Conservation (phyloP, 2,329 filamentous ascomycete species). For the Hypoxylon rubiginosum region DNA sequence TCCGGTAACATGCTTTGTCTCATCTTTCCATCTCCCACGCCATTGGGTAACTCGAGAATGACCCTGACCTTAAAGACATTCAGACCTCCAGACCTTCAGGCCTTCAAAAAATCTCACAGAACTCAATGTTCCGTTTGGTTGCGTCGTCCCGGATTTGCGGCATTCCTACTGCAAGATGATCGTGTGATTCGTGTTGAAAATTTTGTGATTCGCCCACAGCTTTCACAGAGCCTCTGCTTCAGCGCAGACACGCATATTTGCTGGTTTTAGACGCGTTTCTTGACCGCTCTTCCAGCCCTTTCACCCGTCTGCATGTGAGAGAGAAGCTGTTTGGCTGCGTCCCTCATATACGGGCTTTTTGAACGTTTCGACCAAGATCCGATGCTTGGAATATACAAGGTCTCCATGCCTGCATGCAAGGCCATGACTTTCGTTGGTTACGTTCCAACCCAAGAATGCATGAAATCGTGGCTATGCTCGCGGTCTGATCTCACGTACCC, state of each 20-base stretch:
- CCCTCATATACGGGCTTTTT: slow-evolving; percentile 12
- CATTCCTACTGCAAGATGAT: slow-evolving; percentile 42
- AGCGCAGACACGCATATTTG: slow-evolving; percentile 23
- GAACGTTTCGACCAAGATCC: slow-evolving; percentile 41
- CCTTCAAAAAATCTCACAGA: slow-evolving; percentile 14
- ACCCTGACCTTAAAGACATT: slow-evolving; percentile 21
- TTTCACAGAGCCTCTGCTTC: slow-evolving; percentile 36
- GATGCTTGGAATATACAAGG: slow-evolving; percentile 29
- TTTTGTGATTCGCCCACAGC: slow-evolving; percentile 34
- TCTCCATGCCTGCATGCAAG: slow-evolving; percentile 6
- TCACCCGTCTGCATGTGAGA: slow-evolving; percentile 32
- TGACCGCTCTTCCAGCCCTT: slow-evolving; percentile 40
- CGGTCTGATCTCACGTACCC: slow-evolving; percentile 38
- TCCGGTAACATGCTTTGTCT: slow-evolving; percentile 20
- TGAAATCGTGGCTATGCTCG: slow-evolving; percentile 44
- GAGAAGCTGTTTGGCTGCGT: slow-evolving; percentile 33
- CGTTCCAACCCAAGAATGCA: slow-evolving; percentile 36
- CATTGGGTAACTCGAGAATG: slow-evolving; percentile 23
- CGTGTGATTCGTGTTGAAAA: slow-evolving; percentile 39
- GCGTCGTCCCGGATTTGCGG: slow-evolving; percentile 37
- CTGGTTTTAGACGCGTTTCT: slow-evolving; percentile 24
- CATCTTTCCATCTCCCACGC: slow-evolving; percentile 13
- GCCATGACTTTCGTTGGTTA: slow-evolving; percentile 30
- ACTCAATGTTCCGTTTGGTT: slow-evolving; percentile 34
- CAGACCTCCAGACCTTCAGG: no score